A percentile compares a stretch with the other conserved stretches of the same genome.
Evolutionary conservation across 1,284 basidiomycete species (phyloP).

Genomic region (Cerioporus squamosus): DNA sequence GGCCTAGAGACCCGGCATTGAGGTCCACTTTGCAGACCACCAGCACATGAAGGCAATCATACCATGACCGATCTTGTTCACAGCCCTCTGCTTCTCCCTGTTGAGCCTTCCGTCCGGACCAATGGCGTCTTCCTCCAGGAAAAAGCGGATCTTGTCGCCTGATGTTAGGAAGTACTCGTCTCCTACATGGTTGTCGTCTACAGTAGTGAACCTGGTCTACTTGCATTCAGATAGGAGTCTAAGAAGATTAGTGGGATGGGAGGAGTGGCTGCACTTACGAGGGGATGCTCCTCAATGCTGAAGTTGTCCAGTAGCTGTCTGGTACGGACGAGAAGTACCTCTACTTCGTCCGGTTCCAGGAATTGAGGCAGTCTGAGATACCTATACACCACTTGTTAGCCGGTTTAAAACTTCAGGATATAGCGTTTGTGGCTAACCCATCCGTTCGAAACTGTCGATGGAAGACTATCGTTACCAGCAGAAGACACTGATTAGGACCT

Average conservation of each 20-base stretch:
- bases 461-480: too few relatives aligned
- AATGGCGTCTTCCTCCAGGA: conserved; percentile 85
- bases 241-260: neutral
- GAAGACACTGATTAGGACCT: too few relatives aligned
- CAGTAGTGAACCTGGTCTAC: conserved; percentile 89
- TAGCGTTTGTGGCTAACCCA: conserved; percentile 42
- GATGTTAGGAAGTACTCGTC: conserved; percentile 93
- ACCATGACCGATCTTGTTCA: conserved; percentile 89
- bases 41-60: neutral
- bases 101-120: conserved; percentile 66
- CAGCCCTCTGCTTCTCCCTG: conserved; percentile 76
- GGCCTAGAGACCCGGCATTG: conserved; percentile 43
- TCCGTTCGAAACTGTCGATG: conserved; percentile 50
- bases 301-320: conserved; percentile 81
- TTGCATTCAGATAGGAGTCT: neutral
- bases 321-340: conserved; percentile 69
- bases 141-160: conserved; percentile 92
- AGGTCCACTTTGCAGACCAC: neutral
- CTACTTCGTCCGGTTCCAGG: conserved; percentile 60
- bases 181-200: conserved; percentile 78
- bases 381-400: conserved; percentile 40
- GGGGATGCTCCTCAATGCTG: conserved; percentile 77
- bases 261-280: conserved; percentile 49
- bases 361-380: conserved; percentile 84
- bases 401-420: neutral